Conservation (phyloP, 202 grass and related monocot genomes). For the Hordeum pubiflorum region DNA sequence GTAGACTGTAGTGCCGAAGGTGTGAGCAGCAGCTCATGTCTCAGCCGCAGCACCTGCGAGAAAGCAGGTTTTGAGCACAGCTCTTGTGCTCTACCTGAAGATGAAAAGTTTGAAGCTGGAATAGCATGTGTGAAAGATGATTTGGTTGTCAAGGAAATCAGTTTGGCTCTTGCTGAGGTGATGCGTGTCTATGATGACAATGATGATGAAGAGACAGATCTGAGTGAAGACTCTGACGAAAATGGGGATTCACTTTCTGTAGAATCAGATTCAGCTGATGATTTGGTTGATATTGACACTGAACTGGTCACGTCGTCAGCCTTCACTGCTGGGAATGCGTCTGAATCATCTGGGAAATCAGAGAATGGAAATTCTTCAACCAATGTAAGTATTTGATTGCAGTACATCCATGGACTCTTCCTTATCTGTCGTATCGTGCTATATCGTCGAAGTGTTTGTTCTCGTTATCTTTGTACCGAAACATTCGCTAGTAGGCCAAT, state of each 20-base stretch:
- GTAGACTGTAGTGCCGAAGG: conserved; percentile 14
- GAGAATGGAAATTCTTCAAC: conserved; percentile 9
- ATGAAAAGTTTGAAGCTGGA: conserved; percentile 10
- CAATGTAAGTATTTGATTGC: conserved; percentile 29
- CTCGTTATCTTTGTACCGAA: not conserved
- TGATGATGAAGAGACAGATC: conserved; percentile 7
- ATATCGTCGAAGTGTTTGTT: not conserved
- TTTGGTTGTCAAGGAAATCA: conserved; percentile 27
- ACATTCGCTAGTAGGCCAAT: not conserved
- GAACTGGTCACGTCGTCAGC: conserved; percentile 14
- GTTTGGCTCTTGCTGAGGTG: conserved; percentile 33
- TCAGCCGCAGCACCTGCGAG: conserved; percentile 25
- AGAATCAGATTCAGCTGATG: conserved; percentile 26
- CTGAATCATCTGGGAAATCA: conserved; percentile 16
- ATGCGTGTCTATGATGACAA: conserved; percentile 12
- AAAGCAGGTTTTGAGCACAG: conserved; percentile 27
- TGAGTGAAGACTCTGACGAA: conserved; percentile 23
- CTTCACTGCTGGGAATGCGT: not conserved
- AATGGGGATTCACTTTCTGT: conserved; percentile 12
- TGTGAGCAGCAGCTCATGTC: conserved; percentile 38
- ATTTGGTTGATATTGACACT: conserved; percentile 25
- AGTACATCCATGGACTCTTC: not conserved
- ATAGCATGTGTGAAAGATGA: conserved; percentile 26
- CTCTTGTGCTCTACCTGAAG: conserved; percentile 20
- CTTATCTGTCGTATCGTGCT: not conserved